A percentile compares a stretch with the other conserved stretches of the same genome.
Conservation (phyloP, 176 grass and related monocot genomes). For the Elaeis guineensis region DNA sequence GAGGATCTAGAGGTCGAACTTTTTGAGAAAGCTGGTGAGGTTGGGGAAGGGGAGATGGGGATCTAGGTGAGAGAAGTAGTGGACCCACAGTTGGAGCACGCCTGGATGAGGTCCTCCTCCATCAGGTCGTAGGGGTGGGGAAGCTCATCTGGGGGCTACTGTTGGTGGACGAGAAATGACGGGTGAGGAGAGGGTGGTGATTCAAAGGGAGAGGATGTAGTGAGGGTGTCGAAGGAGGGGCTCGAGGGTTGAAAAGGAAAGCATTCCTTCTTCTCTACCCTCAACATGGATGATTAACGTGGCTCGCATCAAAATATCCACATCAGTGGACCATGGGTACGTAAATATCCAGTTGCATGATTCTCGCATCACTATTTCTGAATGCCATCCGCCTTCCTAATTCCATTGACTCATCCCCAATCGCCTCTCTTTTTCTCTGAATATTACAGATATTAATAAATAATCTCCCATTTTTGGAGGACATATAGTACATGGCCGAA, state of each 20-base stretch:
- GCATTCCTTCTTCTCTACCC: too few species aligned
- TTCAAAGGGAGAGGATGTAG: neutral
- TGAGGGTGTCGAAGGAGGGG: slow-evolving; percentile 12
- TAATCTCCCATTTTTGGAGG: neutral
- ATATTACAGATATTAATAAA: too few species aligned
- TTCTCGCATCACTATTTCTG: too few species aligned
- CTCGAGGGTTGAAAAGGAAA: neutral
- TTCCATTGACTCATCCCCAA: too few species aligned
- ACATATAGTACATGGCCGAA: slow-evolving; percentile 41
- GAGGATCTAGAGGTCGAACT: slow-evolving; percentile 83
- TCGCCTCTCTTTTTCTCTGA: too few species aligned
- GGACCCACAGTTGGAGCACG: slow-evolving; percentile 65
- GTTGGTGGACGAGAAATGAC: slow-evolving; percentile 5
- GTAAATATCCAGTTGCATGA: too few species aligned
- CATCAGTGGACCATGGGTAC: too few species aligned
- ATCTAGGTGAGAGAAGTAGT: slow-evolving; percentile 46
- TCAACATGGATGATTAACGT: too few species aligned
- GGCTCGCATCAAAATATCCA: too few species aligned
- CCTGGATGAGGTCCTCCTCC: slow-evolving; percentile 46
- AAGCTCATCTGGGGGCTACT: slow-evolving; percentile 15
- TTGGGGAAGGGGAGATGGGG: slow-evolving; percentile 42
- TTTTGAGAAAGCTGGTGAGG: slow-evolving; percentile 76
- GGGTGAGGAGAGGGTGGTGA: slow-evolving; percentile 3
- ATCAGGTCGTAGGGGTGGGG: slow-evolving; percentile 55
- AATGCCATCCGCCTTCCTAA: too few species aligned